Evolutionary conservation across 352 stramenopile species (phyloP).

Genomic region (Phytophthora colocasiae): DNA sequence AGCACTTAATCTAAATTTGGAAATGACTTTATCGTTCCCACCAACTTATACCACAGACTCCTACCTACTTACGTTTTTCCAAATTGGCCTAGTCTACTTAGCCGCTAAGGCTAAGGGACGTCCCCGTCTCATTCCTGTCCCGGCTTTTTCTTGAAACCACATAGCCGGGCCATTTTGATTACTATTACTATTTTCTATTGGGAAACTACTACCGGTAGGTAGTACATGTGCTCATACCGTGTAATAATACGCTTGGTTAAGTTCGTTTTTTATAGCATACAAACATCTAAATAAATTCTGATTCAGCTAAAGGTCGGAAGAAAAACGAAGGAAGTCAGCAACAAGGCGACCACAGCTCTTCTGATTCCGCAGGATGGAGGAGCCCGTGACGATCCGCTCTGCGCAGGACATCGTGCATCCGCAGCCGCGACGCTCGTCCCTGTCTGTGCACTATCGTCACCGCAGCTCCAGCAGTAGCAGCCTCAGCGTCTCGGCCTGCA

Average conservation of each 20-base stretch:
- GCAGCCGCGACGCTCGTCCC: conserved; percentile 25
- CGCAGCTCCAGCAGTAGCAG: conserved; percentile 43
- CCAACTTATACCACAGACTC: too few species aligned
- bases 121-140: too few species aligned
- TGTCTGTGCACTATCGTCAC: conserved; percentile 24
- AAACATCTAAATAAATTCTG: conserved; percentile 2
- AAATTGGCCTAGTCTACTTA: too few species aligned
- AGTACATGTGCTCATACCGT: not conserved
- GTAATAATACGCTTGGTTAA: not conserved
- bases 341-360: conserved; percentile 13
- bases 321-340: conserved; percentile 13
- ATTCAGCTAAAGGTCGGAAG: conserved; percentile 5
- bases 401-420: conserved; percentile 15
- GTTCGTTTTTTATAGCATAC: conserved; percentile 2
- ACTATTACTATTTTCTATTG: too few species aligned
- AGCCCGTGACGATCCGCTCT: conserved; percentile 21
- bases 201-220: too few species aligned
- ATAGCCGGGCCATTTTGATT: too few species aligned
- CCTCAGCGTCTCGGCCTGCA: conserved; percentile 47
- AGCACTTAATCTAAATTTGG: too few species aligned
- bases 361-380: conserved; percentile 26
- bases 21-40: too few species aligned
- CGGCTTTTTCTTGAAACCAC: too few species aligned
- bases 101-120: too few species aligned
- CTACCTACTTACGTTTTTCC: too few species aligned